A percentile compares a stretch with the other conserved stretches of the same genome.
These are phyloP conservation scores for Ogataea kodamae DNA, from an alignment of 805 yeast genomes.

Conservation along the genomic window DNA sequence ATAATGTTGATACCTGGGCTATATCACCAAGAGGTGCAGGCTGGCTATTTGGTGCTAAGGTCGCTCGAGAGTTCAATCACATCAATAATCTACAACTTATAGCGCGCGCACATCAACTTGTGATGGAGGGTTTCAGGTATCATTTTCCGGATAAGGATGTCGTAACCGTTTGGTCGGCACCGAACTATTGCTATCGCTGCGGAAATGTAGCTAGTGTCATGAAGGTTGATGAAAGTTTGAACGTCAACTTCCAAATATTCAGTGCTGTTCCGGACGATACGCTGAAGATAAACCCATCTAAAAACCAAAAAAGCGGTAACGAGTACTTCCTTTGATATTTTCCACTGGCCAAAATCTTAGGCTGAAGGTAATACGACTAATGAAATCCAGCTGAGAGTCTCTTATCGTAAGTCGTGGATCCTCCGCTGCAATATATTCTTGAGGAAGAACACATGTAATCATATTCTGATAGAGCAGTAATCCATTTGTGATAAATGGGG, in stretches of 20 bases:
- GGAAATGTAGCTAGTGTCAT: conserved; percentile 98
- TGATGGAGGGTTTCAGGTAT: conserved; percentile 96
- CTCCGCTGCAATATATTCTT: too few relatives aligned
- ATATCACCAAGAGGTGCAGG: conserved; percentile 98
- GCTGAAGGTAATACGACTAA: too few relatives aligned
- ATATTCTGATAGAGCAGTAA: too few relatives aligned
- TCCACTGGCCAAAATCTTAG: too few relatives aligned
- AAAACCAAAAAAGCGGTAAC: conserved; percentile 35
- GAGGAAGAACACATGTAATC: too few relatives aligned
- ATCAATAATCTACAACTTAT: conserved; percentile 84
- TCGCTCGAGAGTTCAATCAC: conserved; percentile 93
- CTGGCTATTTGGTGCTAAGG: conserved; percentile 93
- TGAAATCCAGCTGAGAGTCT: too few relatives aligned
- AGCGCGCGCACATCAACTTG: conserved; percentile 96
- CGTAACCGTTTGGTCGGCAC: conserved; percentile 98
- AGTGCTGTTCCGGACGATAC: conserved; percentile 91
- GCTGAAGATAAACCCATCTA: conserved; percentile 34
- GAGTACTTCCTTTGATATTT: conserved; percentile 37
- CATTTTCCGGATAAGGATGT: conserved; percentile 90
- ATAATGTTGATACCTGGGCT: conserved; percentile 97
- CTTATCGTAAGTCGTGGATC: too few relatives aligned
- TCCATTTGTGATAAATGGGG: too few relatives aligned
- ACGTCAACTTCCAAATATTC: conserved; percentile 89
- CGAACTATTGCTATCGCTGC: conserved; percentile 95
- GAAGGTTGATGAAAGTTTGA: conserved; percentile 85